Conservation (phyloP, 768 basidiomycete genomes). For the Calocybe indica region DNA sequence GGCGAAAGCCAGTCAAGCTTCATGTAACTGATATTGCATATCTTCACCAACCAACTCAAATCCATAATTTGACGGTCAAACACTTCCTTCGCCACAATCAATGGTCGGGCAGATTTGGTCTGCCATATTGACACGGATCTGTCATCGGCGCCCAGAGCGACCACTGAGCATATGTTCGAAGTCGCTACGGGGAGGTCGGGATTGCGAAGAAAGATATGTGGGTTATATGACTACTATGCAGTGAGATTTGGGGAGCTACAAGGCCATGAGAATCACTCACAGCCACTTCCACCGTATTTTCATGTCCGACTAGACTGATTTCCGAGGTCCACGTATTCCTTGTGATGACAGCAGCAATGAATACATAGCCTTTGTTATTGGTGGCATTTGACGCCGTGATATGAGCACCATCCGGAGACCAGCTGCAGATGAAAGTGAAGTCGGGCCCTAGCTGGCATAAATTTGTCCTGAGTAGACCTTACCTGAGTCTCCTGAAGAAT, state of each 20-base stretch:
- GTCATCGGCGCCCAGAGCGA: constrained; percentile 92
- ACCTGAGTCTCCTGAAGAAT: constrained; percentile 90
- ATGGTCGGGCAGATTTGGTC: constrained; percentile 84
- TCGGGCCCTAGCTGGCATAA: background rate
- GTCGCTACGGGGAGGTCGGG: constrained; percentile 61
- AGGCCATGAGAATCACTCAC: constrained; percentile 36
- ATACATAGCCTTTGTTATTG: constrained; percentile 93
- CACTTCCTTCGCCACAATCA: constrained; percentile 90
- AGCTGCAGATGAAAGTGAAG: constrained; percentile 41
- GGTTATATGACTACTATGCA: constrained; percentile 74
- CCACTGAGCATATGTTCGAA: constrained; percentile 84
- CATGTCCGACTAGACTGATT: constrained; percentile 93
- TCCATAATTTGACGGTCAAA: constrained; percentile 96
- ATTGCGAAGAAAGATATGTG: constrained; percentile 86
- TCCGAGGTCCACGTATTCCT: constrained; percentile 86
- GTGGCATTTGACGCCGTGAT: constrained; percentile 97
- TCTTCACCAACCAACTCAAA: constrained; percentile 72
- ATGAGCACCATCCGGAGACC: constrained; percentile 99
- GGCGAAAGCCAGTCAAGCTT: constrained; percentile 2
- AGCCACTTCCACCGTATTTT: constrained; percentile 94
- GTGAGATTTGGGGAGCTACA: background rate
- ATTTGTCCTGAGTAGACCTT: background rate
- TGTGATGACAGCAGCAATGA: constrained; percentile 94
- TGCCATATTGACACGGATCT: constrained; percentile 95
- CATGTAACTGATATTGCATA: constrained; percentile 1